phyloP scores from a whole-genome alignment of 176 grass and related monocot genomes.

The Carex pumila region DNA sequence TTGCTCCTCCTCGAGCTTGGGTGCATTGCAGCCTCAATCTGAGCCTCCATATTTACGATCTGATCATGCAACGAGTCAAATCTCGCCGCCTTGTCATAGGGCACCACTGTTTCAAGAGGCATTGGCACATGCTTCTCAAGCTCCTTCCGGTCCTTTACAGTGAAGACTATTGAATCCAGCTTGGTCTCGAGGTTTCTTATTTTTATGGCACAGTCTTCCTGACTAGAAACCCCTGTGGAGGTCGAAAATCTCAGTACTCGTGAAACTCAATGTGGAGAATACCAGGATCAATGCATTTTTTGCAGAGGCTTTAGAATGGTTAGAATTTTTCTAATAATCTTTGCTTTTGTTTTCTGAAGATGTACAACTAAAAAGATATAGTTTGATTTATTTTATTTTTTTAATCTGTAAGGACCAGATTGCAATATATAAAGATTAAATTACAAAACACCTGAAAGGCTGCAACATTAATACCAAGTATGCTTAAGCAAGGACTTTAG shows the following conservation, averaged over 20 bases:
- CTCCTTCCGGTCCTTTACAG: slow-evolving; percentile 89
- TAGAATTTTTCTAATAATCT: neutral
- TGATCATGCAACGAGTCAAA: slow-evolving; percentile 82
- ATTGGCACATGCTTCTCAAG: slow-evolving; percentile 98
- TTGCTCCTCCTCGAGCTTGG: slow-evolving; percentile 89
- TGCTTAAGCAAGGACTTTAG: neutral
- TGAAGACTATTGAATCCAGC: slow-evolving; percentile 87
- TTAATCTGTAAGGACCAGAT: neutral
- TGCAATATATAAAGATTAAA: neutral
- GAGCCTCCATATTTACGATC: slow-evolving; percentile 84
- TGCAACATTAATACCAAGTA: neutral
- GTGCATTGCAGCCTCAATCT: slow-evolving; percentile 75
- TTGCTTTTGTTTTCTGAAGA: neutral
- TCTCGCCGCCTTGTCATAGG: slow-evolving; percentile 92
- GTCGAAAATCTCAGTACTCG: slow-evolving; percentile 5
- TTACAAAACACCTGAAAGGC: neutral
- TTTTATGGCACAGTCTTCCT: slow-evolving; percentile 99
- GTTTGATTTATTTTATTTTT: neutral
- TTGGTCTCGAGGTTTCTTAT: slow-evolving; percentile 98
- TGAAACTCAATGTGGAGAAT: neutral
- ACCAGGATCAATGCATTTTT: neutral
- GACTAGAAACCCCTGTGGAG: slow-evolving; percentile 84
- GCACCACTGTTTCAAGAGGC: slow-evolving; percentile 70
- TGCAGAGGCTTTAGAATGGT: neutral
- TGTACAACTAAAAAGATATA: neutral